Conservation (phyloP, 345 rosid genomes). For the Gynandropsis gynandra region DNA sequence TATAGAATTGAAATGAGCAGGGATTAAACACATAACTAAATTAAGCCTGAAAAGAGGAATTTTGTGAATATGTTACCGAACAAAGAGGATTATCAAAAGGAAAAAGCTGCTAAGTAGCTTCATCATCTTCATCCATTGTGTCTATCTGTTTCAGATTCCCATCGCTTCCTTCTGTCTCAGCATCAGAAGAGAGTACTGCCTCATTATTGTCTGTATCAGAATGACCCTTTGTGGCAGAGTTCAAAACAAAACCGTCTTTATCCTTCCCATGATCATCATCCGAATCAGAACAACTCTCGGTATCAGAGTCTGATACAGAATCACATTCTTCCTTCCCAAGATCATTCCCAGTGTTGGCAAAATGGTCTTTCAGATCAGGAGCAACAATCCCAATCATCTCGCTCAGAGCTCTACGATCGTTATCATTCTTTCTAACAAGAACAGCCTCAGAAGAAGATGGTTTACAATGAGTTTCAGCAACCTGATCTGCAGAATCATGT, state of each 20-base stretch:
- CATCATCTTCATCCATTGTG: constrained; percentile 53
- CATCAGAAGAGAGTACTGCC: constrained; percentile 29
- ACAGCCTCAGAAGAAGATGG: constrained; percentile 36
- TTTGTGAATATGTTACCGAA: constrained; percentile 16
- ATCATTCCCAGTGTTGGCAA: constrained; percentile 26
- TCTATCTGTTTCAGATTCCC: constrained; percentile 29
- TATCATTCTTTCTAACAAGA: constrained; percentile 22
- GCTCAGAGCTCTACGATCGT: constrained; percentile 40
- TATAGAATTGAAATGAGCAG: not conserved
- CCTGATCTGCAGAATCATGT: constrained; percentile 39
- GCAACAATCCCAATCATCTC: constrained; percentile 63
- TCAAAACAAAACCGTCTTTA: constrained; percentile 33
- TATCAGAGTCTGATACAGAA: constrained; percentile 46
- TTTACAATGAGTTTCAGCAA: constrained; percentile 53
- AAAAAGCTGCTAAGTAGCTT: constrained; percentile 38
- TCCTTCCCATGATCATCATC: constrained; percentile 31
- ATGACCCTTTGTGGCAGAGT: constrained; percentile 46
- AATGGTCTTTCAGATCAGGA: constrained; percentile 51
- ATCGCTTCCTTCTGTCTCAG: constrained; percentile 40
- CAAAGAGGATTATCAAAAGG: constrained; percentile 23
- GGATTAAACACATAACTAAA: not conserved
- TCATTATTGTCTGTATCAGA: constrained; percentile 24
- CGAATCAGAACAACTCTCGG: constrained; percentile 39
- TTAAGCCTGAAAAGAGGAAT: constrained; percentile 2
- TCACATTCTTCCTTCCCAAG: constrained; percentile 28